Conservation (phyloP, 306 rosid species). For the Comarum palustre region DNA sequence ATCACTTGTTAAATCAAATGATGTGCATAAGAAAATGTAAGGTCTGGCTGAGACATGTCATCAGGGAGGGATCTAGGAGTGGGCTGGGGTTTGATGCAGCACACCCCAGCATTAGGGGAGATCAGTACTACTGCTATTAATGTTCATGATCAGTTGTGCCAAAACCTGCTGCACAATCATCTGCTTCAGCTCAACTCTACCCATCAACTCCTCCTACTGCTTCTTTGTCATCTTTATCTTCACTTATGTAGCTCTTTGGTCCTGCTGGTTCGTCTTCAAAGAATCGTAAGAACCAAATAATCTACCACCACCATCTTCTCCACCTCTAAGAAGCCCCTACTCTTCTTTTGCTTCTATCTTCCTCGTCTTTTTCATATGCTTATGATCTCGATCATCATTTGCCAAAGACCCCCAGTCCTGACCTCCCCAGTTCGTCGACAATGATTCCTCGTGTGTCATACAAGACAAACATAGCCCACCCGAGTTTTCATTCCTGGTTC, state of each 20-base stretch:
- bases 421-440: slow-evolving; percentile 39
- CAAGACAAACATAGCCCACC: slow-evolving; percentile 20
- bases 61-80: too few species aligned
- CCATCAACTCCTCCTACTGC: slow-evolving; percentile 53
- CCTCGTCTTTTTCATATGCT: not conserved
- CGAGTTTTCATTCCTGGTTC: too few species aligned
- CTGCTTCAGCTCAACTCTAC: slow-evolving; percentile 46
- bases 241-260: slow-evolving; percentile 33
- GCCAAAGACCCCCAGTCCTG: slow-evolving; percentile 44
- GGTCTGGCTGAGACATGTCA: too few species aligned
- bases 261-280: not conserved
- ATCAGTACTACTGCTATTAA: slow-evolving; percentile 16
- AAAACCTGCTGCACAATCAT: slow-evolving; percentile 53
- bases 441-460: slow-evolving; percentile 37
- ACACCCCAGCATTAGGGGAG: too few species aligned
- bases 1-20: too few species aligned
- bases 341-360: not conserved
- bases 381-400: not conserved
- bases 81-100: too few species aligned
- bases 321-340: slow-evolving; percentile 9
- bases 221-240: slow-evolving; percentile 82
- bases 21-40: too few species aligned
- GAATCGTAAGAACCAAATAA: not conserved
- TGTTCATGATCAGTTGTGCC: slow-evolving; percentile 39
- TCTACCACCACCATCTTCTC: not conserved